A percentile compares a stretch with the other conserved stretches of the same genome.
phyloP scores from a whole-genome alignment of 805 yeast genomes.

The Starmerella vaccinii region DNA sequence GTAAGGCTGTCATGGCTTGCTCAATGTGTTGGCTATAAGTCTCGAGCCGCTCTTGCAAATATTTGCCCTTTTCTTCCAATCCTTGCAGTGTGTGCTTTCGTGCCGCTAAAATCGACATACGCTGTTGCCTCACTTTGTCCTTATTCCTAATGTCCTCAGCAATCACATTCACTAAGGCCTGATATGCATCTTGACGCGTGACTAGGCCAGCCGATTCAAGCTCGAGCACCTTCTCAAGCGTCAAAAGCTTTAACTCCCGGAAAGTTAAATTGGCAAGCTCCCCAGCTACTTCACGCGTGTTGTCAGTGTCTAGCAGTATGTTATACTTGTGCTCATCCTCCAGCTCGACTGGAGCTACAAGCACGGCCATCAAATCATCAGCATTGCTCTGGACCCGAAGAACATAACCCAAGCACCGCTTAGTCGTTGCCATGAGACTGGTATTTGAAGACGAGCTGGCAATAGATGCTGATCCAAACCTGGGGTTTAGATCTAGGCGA shows the following conservation, averaged over 20 bases:
- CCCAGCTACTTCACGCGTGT: conserved; percentile 21
- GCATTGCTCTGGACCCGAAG: conserved; percentile 67
- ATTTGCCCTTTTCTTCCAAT: conserved; percentile 39
- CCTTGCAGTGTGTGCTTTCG: conserved; percentile 38
- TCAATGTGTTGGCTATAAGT: conserved; percentile 41
- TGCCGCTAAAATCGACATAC: conserved; percentile 39
- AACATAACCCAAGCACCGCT: conserved; percentile 70
- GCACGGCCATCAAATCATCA: conserved; percentile 53
- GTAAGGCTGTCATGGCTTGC: conserved; percentile 42
- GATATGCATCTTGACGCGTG: conserved; percentile 61
- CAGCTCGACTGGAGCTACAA: conserved; percentile 55
- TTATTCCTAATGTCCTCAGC: conserved; percentile 66
- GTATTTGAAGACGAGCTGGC: conserved; percentile 28
- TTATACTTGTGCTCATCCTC: conserved; percentile 46
- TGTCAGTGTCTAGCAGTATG: conserved; percentile 20
- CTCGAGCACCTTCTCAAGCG: conserved; percentile 65
- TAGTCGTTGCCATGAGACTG: conserved; percentile 36
- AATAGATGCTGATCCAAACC: conserved; percentile 33
- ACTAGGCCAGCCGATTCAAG: conserved; percentile 59
- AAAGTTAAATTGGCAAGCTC: conserved; percentile 36
- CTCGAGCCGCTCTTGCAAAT: conserved; percentile 35
- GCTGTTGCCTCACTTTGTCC: conserved; percentile 40
- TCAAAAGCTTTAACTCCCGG: conserved; percentile 65
- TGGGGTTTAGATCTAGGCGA: conserved; percentile 51
- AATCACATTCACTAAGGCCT: conserved; percentile 67